Evolutionary conservation across 2,329 filamentous ascomycete genomes (phyloP), one percentile per base, ranked within the genome.

Genomic region (Colletotrichum somersetense): DNA sequence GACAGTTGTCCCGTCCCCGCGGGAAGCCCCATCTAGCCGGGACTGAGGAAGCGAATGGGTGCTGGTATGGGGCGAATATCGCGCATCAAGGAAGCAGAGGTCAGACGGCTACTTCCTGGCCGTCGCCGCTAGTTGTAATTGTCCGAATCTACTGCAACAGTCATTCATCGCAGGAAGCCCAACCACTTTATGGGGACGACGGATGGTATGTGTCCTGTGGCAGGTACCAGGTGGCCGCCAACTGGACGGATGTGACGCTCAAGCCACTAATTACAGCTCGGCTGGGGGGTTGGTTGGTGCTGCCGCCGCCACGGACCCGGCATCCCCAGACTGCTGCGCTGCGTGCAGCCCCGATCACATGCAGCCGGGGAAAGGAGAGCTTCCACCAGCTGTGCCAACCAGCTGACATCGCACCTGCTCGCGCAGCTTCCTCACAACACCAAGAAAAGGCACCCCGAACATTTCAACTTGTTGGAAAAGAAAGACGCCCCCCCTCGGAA

Each of bases 311-410:
- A 38, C 44, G 52, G 26, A 48, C 52, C 69, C 53, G 46, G 30
- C 26, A 42, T 42, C 57, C 66, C 57, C 64, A 40, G 40, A 33
- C 40, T 38, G 42, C 42, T 44, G 40, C 40, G 20, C 20, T 46
- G 44, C 44, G 59, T 62, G 59, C 42, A 14, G 46, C 46, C 67
- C 65, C 46, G 30, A 68, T 72, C 69, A 72, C 69, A 72, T 72
- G 69, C 69, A 69, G 53, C 69, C 48, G 53, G 53, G 44, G 59
- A 38, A 52, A 66, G 30, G 30, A 38, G 40, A 66, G 64, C 57
- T 57, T 70, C 46, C 42, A 33, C 40, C 56, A 67, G 68, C 50
- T 23, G 46, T 33, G 30, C 48, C 20, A 18, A 61, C 35, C 62
- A 46, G 64, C 52, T 67, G n/a, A 26, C 64, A 35, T 33, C 57